These are phyloP conservation scores for Globisporangium heterothallicum DNA, from an alignment of 352 stramenopile genomes.

Conservation along the genomic window DNA sequence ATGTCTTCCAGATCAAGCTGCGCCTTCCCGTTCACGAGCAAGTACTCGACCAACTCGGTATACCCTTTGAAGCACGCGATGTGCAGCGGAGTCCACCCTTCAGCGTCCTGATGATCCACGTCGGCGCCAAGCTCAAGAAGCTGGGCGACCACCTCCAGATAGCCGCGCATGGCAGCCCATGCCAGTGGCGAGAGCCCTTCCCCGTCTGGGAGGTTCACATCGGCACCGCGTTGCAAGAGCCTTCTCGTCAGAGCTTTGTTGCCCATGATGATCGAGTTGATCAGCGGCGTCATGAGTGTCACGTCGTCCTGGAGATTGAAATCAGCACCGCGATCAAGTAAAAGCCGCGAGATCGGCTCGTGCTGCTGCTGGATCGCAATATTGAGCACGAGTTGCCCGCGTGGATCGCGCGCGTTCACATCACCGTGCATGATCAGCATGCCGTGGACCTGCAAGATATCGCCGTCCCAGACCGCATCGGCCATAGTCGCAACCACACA, in stretches of 20 bases:
- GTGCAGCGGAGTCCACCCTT: conserved; percentile 67
- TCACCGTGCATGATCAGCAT: conserved; percentile 47
- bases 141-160: conserved; percentile 70
- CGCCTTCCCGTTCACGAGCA: conserved; percentile 48
- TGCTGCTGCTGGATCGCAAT: conserved; percentile 77
- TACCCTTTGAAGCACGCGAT: conserved; percentile 74
- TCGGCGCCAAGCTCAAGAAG: conserved; percentile 53
- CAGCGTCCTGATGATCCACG: conserved; percentile 52
- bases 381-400: conserved; percentile 56
- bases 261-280: conserved; percentile 76
- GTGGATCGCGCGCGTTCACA: conserved; percentile 45
- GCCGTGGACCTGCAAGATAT: conserved; percentile 67
- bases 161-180: conserved; percentile 62
- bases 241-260: conserved; percentile 70
- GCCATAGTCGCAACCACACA: conserved; percentile 54
- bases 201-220: conserved; percentile 47
- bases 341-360: conserved; percentile 58
- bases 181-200: conserved; percentile 62
- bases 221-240: conserved; percentile 46
- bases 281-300: conserved; percentile 54
- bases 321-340: conserved; percentile 65
- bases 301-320: conserved; percentile 58
- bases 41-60: conserved; percentile 60
- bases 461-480: conserved; percentile 68
- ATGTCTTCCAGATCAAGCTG: conserved; percentile 45